Conservation (phyloP, 371 early-diverging fungal genomes). For the Mucor racemosus region DNA sequence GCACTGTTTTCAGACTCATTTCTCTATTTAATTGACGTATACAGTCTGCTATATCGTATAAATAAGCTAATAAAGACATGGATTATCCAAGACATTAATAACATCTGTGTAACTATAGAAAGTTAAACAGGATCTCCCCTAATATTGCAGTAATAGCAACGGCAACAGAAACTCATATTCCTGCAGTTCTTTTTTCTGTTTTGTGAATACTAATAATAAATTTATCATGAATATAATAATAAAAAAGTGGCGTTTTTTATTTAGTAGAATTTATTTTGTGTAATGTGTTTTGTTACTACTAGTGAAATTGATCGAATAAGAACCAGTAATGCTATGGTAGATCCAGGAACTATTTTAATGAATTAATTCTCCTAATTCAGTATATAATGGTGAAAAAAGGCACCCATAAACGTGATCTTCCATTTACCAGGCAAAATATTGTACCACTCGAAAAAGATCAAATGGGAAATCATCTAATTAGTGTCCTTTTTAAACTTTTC, state of each 20-base stretch:
- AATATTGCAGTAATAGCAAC: too few species aligned
- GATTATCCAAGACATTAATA: too few species aligned
- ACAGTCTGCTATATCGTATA: too few species aligned
- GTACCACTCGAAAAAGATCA: constrained; percentile 3
- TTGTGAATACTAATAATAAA: too few species aligned
- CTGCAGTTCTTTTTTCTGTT: too few species aligned
- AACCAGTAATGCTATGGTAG: background rate
- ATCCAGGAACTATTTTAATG: background rate
- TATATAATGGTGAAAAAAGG: background rate
- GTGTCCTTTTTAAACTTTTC: background rate
- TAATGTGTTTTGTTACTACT: background rate
- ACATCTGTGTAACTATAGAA: too few species aligned
- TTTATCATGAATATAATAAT: too few species aligned
- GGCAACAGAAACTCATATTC: too few species aligned
- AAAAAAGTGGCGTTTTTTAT: background rate
- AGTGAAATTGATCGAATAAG: background rate
- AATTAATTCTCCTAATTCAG: constrained; percentile 3
- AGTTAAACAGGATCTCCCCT: too few species aligned
- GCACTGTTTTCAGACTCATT: too few species aligned
- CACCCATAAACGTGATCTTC: constrained; percentile 8
- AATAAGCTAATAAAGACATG: too few species aligned
- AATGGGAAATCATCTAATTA: constrained; percentile 1
- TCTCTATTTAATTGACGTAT: too few species aligned
- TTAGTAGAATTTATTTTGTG: background rate
- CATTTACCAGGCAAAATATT: background rate